Base-by-base conservation (phyloP, 1,284 basidiomycete species). In the Papiliotrema nemorosa region DNA sequence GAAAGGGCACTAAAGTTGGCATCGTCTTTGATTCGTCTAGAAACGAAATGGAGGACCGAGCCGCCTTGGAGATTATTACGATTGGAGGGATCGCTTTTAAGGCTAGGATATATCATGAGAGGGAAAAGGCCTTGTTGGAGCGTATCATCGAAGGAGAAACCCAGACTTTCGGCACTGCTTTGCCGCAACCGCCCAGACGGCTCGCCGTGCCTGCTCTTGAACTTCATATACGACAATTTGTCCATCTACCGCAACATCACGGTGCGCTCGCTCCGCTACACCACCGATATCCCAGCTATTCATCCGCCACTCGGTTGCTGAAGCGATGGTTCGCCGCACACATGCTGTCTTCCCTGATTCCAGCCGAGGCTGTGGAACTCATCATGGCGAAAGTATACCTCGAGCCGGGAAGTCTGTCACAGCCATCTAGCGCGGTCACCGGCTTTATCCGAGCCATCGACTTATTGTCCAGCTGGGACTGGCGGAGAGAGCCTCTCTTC, bases 301-400 rank as follows among this genome's bases (percentile, higher is more conserved):
- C 89, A 2, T 84, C 86, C 5, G 92, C 92, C 0, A 86, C 88
- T 20, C 80, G 96, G 25, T 79, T 98, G 21, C 82, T 89, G 36
- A 94, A 97, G 75, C 82, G 96, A 44, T 99, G 96, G 96, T 76
- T 97, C 42, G 82, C 86, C 0, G 79, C 86, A 1, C 96, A 98
- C 72, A 89, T 94, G 86, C 80, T 97, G 21, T 78, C 89, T 16
- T 81, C 84, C 49, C 60, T 62, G 29, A 44, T 64, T 20, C 22
- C 49, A 3, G 24, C 44, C 4, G 90, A 97, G 69, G 83, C 83
- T 0, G 79, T 90, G 40, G 96, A 99, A 73, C 76, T 98, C 12
- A 70, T 98, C 26, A 88, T 86, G 62, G 89, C 89, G 0, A 69
- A 70, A 20, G 74, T 79, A 2, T 83, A 80, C 59, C 64, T 82